Percentiles rank a stretch among this genome's conserved stretches.
Evolutionary conservation across 2,329 filamentous ascomycete genomes (phyloP).

Genomic region (Knufia petricola): DNA sequence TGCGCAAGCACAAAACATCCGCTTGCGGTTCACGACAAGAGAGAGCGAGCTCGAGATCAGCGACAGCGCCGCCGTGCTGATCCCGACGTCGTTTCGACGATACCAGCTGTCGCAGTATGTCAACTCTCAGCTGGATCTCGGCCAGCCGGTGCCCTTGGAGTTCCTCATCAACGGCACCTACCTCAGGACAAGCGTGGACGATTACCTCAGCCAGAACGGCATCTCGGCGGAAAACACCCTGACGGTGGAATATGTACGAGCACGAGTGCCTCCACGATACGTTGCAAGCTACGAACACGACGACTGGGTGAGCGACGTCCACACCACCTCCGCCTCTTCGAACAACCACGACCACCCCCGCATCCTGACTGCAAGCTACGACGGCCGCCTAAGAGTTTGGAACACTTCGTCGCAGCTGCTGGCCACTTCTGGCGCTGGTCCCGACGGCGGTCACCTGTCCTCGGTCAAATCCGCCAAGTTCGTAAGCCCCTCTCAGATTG

Average conservation of each 20-base stretch:
- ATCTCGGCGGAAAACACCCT: conserved; percentile 82
- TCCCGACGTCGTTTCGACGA: conserved; percentile 46
- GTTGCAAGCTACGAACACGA: conserved; percentile 93
- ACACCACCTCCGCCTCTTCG: conserved; percentile 58
- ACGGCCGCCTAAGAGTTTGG: conserved; percentile 83
- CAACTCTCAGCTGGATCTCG: conserved; percentile 49
- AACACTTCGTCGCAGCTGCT: conserved; percentile 77
- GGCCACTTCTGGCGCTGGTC: conserved; percentile 59
- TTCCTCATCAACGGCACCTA: conserved; percentile 94
- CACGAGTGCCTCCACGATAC: conserved; percentile 77
- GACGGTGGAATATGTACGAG: conserved; percentile 85
- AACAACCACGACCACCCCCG: conserved; percentile 57
- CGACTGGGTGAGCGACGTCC: conserved; percentile 87
- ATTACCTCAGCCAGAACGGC: conserved; percentile 77
- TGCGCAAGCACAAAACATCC: conserved; percentile 35
- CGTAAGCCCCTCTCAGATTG: conserved; percentile 66
- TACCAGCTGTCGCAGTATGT: conserved; percentile 54
- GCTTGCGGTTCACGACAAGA: conserved; percentile 45
- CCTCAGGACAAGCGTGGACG: conserved; percentile 77
- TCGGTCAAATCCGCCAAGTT: conserved; percentile 78
- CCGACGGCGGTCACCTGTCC: conserved; percentile 63
- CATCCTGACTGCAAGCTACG: conserved; percentile 87
- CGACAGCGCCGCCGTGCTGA: conserved; percentile 46
- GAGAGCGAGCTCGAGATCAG: conserved; percentile 45
- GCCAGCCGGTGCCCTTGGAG: conserved; percentile 56